Evolutionary conservation across 2,329 filamentous ascomycete species (phyloP).

Genomic region (Knufia fluminis): DNA sequence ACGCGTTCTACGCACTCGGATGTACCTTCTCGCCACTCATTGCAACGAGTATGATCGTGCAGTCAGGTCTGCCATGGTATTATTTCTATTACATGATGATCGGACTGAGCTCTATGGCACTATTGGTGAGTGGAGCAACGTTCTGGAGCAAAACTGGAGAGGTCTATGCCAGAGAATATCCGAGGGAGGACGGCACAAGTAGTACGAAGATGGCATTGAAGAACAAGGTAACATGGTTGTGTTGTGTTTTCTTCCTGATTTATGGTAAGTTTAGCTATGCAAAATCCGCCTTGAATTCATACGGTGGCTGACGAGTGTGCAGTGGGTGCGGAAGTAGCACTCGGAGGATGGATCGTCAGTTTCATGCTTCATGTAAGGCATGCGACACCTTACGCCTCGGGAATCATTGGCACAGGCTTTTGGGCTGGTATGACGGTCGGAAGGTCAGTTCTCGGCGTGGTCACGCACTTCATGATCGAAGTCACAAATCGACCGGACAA

Average conservation of each 20-base stretch:
- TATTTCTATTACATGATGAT: conserved; percentile 65
- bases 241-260: conserved; percentile 59
- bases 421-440: conserved; percentile 72
- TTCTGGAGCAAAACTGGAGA: conserved; percentile 57
- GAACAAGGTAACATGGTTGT: conserved; percentile 56
- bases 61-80: conserved; percentile 53
- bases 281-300: neutral
- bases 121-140: conserved; percentile 41
- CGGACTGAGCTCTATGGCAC: conserved; percentile 47
- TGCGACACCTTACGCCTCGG: conserved; percentile 60
- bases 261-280: conserved; percentile 37
- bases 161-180: conserved; percentile 46
- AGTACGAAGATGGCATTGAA: conserved; percentile 26
- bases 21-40: conserved; percentile 60
- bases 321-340: conserved; percentile 60
- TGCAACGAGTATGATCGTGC: conserved; percentile 61
- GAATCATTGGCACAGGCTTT: conserved; percentile 62
- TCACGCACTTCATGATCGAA: conserved; percentile 44
- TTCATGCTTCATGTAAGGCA: conserved; percentile 76
- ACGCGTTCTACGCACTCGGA: conserved; percentile 63
- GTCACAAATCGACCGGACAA: conserved; percentile 1
- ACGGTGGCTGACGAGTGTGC: neutral
- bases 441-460: conserved; percentile 59
- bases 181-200: conserved; percentile 28
- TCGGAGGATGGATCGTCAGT: conserved; percentile 65